Percentiles rank a stretch among this genome's conserved stretches.
These are phyloP conservation scores for Corymbia calophylla DNA, from an alignment of 441 rosid genomes.

Conservation along the genomic window DNA sequence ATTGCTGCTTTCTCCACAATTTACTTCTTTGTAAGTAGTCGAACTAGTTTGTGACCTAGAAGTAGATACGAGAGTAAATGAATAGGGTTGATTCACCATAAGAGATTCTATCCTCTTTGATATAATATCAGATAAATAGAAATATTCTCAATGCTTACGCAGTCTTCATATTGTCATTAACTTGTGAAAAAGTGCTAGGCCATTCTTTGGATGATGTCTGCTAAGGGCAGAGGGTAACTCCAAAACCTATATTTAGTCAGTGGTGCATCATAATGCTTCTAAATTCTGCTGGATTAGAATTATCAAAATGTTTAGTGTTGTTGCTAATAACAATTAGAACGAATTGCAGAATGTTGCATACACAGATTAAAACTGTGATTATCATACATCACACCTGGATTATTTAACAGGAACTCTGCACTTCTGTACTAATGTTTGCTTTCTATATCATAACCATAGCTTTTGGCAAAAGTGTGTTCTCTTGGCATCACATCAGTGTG, in stretches of 20 bases:
- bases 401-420: not conserved
- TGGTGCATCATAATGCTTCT: not conserved
- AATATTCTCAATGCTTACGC: not conserved
- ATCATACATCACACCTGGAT: not conserved
- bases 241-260: not conserved
- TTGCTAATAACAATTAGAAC: not conserved
- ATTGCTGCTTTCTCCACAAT: slow-evolving; percentile 74
- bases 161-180: not conserved
- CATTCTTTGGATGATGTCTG: not conserved
- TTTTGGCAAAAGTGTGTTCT: not conserved
- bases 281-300: not conserved
- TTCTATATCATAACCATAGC: not conserved
- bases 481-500: not conserved
- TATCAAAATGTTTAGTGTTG: not conserved
- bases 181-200: not conserved
- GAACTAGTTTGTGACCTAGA: not conserved
- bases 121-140: not conserved
- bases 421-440: not conserved
- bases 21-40: slow-evolving; percentile 54
- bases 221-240: not conserved
- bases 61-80: not conserved
- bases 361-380: not conserved
- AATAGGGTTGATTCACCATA: not conserved
- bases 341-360: not conserved
- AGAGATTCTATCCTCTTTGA: not conserved